Evolutionary conservation across 2,329 filamentous ascomycete species (phyloP).

Genomic region (Calonectria honghensis): DNA sequence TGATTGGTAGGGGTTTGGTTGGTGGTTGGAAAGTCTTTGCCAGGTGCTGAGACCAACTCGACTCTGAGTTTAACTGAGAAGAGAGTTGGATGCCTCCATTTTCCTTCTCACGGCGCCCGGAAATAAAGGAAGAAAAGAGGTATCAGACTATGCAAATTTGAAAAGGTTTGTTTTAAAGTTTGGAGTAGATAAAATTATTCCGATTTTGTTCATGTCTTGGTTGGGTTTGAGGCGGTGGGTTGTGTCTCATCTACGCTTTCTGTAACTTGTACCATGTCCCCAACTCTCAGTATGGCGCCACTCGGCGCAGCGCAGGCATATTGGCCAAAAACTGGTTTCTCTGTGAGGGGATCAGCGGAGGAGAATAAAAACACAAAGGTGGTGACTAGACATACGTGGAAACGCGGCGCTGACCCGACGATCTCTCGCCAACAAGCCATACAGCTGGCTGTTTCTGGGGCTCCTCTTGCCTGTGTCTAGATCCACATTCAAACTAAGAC

Average conservation of each 20-base stretch:
- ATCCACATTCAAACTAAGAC: slow-evolving; percentile 20
- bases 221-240: neutral
- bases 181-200: neutral
- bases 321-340: slow-evolving; percentile 26
- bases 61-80: no score
- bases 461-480: neutral
- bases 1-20: slow-evolving; percentile 19
- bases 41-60: neutral
- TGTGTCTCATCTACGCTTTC: neutral
- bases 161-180: neutral
- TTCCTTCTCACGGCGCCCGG: neutral
- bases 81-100: neutral
- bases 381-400: neutral
- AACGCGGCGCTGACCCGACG: slow-evolving; percentile 7
- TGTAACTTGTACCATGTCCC: slow-evolving; percentile 9
- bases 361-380: neutral
- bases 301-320: slow-evolving; percentile 18
- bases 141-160: neutral
- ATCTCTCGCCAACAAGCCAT: slow-evolving; percentile 20
- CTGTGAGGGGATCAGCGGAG: neutral
- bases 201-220: neutral
- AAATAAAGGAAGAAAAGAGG: neutral
- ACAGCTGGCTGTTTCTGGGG: slow-evolving; percentile 20
- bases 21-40: slow-evolving; percentile 16
- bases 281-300: slow-evolving; percentile 2